phyloP scores from a whole-genome alignment of 2,329 filamentous ascomycete genomes.

The Stromatinia cepivora region DNA sequence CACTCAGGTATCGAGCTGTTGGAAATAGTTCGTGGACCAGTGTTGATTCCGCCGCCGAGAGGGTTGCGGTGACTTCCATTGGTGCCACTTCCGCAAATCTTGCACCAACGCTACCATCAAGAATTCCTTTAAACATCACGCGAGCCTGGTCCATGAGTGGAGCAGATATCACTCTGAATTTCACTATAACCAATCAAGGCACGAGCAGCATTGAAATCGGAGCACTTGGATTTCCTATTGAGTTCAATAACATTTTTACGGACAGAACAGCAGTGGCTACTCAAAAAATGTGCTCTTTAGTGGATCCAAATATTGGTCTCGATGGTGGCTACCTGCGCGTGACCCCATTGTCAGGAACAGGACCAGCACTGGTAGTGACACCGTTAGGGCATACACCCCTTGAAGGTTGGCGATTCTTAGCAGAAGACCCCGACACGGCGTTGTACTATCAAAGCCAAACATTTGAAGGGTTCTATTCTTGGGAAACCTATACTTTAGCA shows the following conservation, averaged over 20 bases:
- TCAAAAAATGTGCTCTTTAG: constrained; percentile 53
- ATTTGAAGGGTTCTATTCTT: constrained; percentile 62
- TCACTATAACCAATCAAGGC: constrained; percentile 52
- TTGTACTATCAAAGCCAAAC: constrained; percentile 53
- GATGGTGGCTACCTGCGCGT: constrained; percentile 59
- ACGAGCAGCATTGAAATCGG: constrained; percentile 51
- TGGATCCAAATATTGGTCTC: constrained; percentile 61
- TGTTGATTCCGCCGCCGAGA: constrained; percentile 48
- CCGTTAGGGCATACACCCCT: constrained; percentile 52
- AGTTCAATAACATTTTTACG: constrained; percentile 64
- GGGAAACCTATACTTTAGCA: constrained; percentile 55
- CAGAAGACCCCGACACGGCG: constrained; percentile 46
- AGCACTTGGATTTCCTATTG: constrained; percentile 57
- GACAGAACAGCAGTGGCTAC: constrained; percentile 50
- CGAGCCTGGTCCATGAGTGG: constrained; percentile 53
- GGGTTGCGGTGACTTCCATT: constrained; percentile 42
- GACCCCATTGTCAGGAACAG: constrained; percentile 52
- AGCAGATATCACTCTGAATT: constrained; percentile 52
- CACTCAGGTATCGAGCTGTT: constrained; percentile 52
- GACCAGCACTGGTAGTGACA: constrained; percentile 50
- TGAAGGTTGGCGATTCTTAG: constrained; percentile 56
- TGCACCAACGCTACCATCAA: constrained; percentile 44
- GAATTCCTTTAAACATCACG: constrained; percentile 48
- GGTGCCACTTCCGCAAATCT: constrained; percentile 44
- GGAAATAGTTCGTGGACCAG: constrained; percentile 47